These are phyloP conservation scores for Cladosporium sp. DNA, from an alignment of 2,329 filamentous ascomycete species.

Conservation along the genomic window DNA sequence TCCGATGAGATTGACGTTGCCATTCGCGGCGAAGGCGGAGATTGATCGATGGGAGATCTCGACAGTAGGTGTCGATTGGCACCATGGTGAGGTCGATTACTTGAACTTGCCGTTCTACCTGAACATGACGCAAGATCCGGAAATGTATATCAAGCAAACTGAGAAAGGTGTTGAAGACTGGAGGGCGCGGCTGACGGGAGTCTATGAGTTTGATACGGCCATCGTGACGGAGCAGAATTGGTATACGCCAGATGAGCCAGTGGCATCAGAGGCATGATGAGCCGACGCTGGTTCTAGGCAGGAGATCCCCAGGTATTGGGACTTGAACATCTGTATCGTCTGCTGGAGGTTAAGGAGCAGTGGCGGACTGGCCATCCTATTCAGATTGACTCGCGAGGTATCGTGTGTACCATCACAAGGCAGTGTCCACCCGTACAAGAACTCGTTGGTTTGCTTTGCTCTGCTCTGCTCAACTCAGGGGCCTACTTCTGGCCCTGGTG, in stretches of 20 bases:
- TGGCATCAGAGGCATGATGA: background rate
- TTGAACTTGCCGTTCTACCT: constrained; percentile 31
- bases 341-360: too few species aligned
- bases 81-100: constrained; percentile 40
- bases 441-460: too few species aligned
- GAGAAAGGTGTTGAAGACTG: constrained; percentile 22
- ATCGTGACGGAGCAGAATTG: constrained; percentile 20
- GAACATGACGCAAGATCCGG: constrained; percentile 25
- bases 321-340: too few species aligned
- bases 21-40: constrained; percentile 32
- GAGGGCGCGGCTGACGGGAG: constrained; percentile 19
- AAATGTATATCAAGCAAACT: constrained; percentile 21
- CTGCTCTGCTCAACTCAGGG: background rate
- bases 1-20: constrained; percentile 37
- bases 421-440: too few species aligned
- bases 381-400: too few species aligned
- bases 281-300: too few species aligned
- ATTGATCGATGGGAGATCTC: constrained; percentile 38
- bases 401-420: too few species aligned
- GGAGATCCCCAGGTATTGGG: too few species aligned
- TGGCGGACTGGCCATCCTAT: too few species aligned
- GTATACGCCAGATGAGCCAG: constrained; percentile 17
- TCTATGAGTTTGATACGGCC: constrained; percentile 20
- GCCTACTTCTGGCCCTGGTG: background rate
- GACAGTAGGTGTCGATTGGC: constrained; percentile 39